A percentile compares a stretch with the other conserved stretches of the same genome.
These are phyloP conservation scores for Aureobasidium sp. DNA, from an alignment of 2,329 filamentous ascomycete genomes.

Conservation along the genomic window DNA sequence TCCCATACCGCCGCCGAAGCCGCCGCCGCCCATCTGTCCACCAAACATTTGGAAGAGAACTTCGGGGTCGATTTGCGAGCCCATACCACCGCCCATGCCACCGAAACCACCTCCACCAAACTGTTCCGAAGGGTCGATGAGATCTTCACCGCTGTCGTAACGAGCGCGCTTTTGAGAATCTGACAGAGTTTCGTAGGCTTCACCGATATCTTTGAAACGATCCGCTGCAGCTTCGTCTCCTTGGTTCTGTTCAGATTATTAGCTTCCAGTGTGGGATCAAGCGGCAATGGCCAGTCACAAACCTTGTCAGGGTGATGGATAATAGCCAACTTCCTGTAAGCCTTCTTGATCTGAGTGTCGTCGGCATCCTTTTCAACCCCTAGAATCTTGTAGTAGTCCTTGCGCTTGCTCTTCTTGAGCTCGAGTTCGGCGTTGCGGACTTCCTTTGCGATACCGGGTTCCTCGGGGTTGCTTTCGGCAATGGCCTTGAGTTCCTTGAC, in stretches of 20 bases:
- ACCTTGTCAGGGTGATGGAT: slow-evolving; percentile 87
- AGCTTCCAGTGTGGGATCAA: neutral
- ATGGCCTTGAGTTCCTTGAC: slow-evolving; percentile 82
- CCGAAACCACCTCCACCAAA: slow-evolving; percentile 55
- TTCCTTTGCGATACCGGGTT: slow-evolving; percentile 72
- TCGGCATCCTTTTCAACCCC: slow-evolving; percentile 76
- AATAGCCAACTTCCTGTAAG: slow-evolving; percentile 90
- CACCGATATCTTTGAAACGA: slow-evolving; percentile 94
- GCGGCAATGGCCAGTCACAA: neutral
- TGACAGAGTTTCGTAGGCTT: slow-evolving; percentile 92
- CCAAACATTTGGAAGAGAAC: slow-evolving; percentile 72
- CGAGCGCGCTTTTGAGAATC: slow-evolving; percentile 87
- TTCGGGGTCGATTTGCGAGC: slow-evolving; percentile 58
- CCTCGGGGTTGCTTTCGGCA: slow-evolving; percentile 71
- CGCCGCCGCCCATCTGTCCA: slow-evolving; percentile 8
- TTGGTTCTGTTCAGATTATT: slow-evolving; percentile 51
- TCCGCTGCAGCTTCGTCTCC: slow-evolving; percentile 75
- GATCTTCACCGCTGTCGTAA: slow-evolving; percentile 88
- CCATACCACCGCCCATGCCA: slow-evolving; percentile 36
- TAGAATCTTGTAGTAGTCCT: slow-evolving; percentile 98
- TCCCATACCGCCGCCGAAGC: slow-evolving; percentile 3
- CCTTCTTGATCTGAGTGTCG: slow-evolving; percentile 86
- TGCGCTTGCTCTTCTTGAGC: slow-evolving; percentile 92
- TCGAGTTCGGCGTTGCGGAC: slow-evolving; percentile 86
- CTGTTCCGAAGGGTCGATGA: slow-evolving; percentile 75